Evolutionary conservation across 768 basidiomycete genomes (phyloP).

Genomic region (Chalciporus piperatus): DNA sequence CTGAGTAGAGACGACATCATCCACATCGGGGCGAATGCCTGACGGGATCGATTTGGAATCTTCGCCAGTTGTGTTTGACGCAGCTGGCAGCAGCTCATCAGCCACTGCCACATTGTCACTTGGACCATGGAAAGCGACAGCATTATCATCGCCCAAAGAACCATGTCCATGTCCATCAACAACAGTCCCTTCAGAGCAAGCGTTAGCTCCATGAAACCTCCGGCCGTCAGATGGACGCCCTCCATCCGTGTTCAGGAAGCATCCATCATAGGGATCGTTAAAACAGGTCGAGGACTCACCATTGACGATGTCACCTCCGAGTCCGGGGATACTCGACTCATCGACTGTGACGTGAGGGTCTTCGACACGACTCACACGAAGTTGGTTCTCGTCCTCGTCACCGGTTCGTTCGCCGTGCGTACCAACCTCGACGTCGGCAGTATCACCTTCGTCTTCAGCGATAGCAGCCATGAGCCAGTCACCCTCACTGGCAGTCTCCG

Average conservation of each 20-base stretch:
- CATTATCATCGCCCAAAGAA: slow-evolving; percentile 29
- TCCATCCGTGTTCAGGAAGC: slow-evolving; percentile 37
- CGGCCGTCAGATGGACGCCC: slow-evolving; percentile 38
- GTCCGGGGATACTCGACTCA: slow-evolving; percentile 33
- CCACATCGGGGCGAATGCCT: slow-evolving; percentile 20
- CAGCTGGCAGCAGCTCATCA: slow-evolving; percentile 26
- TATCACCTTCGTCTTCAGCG: slow-evolving; percentile 64
- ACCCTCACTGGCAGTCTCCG: slow-evolving; percentile 62
- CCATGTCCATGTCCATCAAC: slow-evolving; percentile 35
- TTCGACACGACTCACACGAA: slow-evolving; percentile 42
- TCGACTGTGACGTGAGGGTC: slow-evolving; percentile 36
- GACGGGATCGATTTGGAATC: slow-evolving; percentile 9
- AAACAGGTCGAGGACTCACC: slow-evolving; percentile 50
- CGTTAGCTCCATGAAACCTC: slow-evolving; percentile 60
- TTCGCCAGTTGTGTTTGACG: slow-evolving; percentile 20
- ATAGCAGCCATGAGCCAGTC: slow-evolving; percentile 93
- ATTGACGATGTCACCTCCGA: slow-evolving; percentile 36
- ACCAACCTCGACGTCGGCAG: slow-evolving; percentile 55
- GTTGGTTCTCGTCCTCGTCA: slow-evolving; percentile 45
- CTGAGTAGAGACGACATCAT: slow-evolving; percentile 13
- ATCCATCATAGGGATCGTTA: slow-evolving; percentile 41
- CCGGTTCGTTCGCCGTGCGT: slow-evolving; percentile 45
- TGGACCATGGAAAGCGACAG: slow-evolving; percentile 13
- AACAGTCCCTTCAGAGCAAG: slow-evolving; percentile 41
- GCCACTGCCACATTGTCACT: slow-evolving; percentile 18